Conservation (phyloP, 208 protist species). For the Leishmania lainsoni region DNA sequence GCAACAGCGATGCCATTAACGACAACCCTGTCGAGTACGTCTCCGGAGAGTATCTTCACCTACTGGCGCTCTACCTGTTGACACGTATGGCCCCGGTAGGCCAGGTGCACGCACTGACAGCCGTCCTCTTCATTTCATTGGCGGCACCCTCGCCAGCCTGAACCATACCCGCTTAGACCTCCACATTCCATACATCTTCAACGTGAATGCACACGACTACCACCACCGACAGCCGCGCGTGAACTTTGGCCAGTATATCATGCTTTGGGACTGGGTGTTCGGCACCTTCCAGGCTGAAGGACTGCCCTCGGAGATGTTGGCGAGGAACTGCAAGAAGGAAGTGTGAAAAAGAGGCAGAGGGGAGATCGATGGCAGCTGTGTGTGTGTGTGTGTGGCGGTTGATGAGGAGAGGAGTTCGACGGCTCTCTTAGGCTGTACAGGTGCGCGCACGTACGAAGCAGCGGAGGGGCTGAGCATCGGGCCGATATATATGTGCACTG, state of each 20-base stretch:
- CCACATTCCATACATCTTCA: conserved; percentile 81
- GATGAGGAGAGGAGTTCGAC: background rate
- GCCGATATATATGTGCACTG: background rate
- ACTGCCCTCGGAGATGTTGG: conserved; percentile 27
- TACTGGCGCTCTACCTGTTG: conserved; percentile 79
- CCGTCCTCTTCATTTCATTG: conserved; percentile 80
- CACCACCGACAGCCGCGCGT: conserved; percentile 87
- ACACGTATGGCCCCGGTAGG: conserved; percentile 47
- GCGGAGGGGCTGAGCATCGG: background rate
- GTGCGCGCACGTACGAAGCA: background rate
- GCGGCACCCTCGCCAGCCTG: conserved; percentile 83
- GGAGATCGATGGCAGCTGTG: background rate
- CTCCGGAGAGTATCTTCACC: conserved; percentile 88
- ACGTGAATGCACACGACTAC: conserved; percentile 85
- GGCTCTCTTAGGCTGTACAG: background rate
- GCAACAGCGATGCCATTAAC: conserved; percentile 91
- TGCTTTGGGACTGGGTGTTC: conserved; percentile 93
- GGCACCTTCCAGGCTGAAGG: conserved; percentile 74
- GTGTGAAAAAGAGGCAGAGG: background rate
- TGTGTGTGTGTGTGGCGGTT: too few species aligned
- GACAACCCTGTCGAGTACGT: conserved; percentile 93
- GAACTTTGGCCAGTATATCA: conserved; percentile 94
- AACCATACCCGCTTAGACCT: conserved; percentile 93
- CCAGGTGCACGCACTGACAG: conserved; percentile 70
- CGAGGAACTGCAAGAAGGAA: conserved; percentile 12